Conservation (phyloP, 2,329 filamentous ascomycete species). For the Exophiala spinifera region DNA sequence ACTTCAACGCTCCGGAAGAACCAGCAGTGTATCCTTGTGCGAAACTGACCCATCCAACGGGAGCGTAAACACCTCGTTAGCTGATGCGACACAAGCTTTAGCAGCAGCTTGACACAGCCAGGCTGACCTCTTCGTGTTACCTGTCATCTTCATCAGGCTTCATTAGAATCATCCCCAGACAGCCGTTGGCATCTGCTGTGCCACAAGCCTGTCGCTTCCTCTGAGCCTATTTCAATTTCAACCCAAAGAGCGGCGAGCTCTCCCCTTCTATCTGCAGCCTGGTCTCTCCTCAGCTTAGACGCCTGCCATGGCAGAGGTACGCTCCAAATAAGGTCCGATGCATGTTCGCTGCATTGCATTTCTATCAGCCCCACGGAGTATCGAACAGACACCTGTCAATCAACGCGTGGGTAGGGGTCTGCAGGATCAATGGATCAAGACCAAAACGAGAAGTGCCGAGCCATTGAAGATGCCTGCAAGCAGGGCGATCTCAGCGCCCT, state of each 20-base stretch:
- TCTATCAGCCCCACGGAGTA: neutral
- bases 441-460: slow-evolving; percentile 40
- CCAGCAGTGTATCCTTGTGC: neutral
- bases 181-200: slow-evolving; percentile 15
- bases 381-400: neutral
- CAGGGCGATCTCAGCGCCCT: slow-evolving; percentile 56
- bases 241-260: slow-evolving; percentile 25
- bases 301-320: neutral
- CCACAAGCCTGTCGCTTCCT: slow-evolving; percentile 7
- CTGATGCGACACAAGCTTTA: slow-evolving; percentile 10
- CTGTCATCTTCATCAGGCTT: slow-evolving; percentile 21
- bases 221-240: slow-evolving; percentile 18
- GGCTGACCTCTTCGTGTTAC: slow-evolving; percentile 18
- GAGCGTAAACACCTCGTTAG: neutral
- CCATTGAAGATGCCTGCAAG: slow-evolving; percentile 60
- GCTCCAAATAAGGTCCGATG: neutral
- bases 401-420: neutral
- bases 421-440: slow-evolving; percentile 6
- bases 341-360: neutral
- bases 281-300: neutral
- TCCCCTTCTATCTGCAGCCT: neutral
- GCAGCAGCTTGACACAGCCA: slow-evolving; percentile 18
- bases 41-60: neutral
- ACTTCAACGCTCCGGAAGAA: neutral
- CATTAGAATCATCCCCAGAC: slow-evolving; percentile 24